Evolutionary conservation across 257 asterid genomes (phyloP).

Genomic region (Gentiana macrophylla): DNA sequence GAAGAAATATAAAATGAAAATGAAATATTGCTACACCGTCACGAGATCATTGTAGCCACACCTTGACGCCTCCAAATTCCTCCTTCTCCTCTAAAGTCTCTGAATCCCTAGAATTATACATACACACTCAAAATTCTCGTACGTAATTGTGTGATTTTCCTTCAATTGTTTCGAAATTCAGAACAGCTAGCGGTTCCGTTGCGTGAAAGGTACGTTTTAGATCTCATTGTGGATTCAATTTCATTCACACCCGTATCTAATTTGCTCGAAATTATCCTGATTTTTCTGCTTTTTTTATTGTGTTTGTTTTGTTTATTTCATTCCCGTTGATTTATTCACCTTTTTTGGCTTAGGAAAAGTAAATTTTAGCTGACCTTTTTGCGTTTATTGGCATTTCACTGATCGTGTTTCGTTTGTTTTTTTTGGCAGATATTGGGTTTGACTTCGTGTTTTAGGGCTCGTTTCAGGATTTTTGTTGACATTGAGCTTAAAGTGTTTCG

Average conservation of each 20-base stretch:
- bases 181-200: not conserved
- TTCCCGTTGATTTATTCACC: not conserved
- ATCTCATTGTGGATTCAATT: not conserved
- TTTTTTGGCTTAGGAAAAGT: too few relatives aligned
- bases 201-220: conserved; percentile 8
- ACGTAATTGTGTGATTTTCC: too few relatives aligned
- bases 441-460: not conserved
- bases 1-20: too few relatives aligned
- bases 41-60: not conserved
- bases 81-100: not conserved
- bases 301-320: not conserved
- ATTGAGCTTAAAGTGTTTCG: not conserved
- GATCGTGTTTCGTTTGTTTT: too few relatives aligned
- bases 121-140: too few relatives aligned
- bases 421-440: conserved; percentile 1
- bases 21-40: not conserved
- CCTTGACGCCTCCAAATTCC: conserved; percentile 3
- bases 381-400: not conserved
- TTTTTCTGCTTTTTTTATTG: not conserved
- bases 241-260: conserved; percentile 14
- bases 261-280: too few relatives aligned
- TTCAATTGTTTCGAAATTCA: too few relatives aligned
- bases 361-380: too few relatives aligned
- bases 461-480: conserved; percentile 1
- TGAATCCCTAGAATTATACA: not conserved